Evolutionary conservation across 2,329 filamentous ascomycete species (phyloP), one percentile per base, ranked within the genome.

Genomic region (Aspergillus fischeri): DNA sequence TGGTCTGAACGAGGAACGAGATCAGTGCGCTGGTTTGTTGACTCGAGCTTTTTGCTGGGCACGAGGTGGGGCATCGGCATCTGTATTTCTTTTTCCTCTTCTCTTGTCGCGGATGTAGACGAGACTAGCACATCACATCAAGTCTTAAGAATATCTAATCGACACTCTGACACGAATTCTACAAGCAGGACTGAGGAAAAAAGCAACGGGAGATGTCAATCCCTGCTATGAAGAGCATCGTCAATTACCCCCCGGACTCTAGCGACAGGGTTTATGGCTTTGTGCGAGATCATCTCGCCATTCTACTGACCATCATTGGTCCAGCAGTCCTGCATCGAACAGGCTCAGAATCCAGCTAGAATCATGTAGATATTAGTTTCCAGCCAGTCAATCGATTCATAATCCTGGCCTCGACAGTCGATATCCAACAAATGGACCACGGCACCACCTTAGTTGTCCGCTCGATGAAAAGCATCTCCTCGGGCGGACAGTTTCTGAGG

Each of bases 151-250:
- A 17, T 32, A 17, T 25, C 35, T 27, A 49, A 20, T 50, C 29
- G 21, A 14, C 32, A 11, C 6, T 21, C 44, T 25, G 21, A 44
- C 45, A 35, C 45, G 48, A 27, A 14, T 27, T 55, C 45, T 51
- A 44, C 41, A 44, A 44, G 41, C 41, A 44, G 8, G 41, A 44
- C 6, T 44, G 53, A n/a, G 35, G 47, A 25, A 53, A 54, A 55
- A 56, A 55, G 50, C 52, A 60, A 58, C 20, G 48, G 41, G 9
- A n/a, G 29, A 32, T 51, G 52, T 24, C 38, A 57, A 57, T 60
- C 55, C 28, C 29, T 53, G 44, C 52, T 58, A 27, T 41, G 53
- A 55, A 25, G 24, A 59, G 21, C 11, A 54, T 57, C 51, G 57
- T 4, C 32, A 17, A 35, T 2, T 35, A 28, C 14, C 14, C 14